Conservation (phyloP, 352 stramenopile genomes). For the Globisporangium spinosum region DNA sequence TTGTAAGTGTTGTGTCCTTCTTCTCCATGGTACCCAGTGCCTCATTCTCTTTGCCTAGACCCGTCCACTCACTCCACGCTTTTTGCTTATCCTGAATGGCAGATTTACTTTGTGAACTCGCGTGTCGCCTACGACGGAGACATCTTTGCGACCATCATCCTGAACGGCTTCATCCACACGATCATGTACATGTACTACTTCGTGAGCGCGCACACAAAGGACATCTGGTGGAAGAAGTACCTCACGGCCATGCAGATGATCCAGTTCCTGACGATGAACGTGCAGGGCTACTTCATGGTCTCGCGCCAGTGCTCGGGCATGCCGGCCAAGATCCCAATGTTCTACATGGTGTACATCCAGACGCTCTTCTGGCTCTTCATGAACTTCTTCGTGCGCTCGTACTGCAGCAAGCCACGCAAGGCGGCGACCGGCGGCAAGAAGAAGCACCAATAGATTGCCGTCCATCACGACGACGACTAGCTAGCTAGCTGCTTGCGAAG, state of each 20-base stretch:
- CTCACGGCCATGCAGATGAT: slow-evolving; percentile 95
- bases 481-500: neutral
- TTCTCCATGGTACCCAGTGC: neutral
- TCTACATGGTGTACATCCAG: slow-evolving; percentile 96
- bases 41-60: neutral
- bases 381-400: slow-evolving; percentile 96
- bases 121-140: slow-evolving; percentile 95
- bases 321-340: slow-evolving; percentile 66
- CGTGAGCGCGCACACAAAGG: slow-evolving; percentile 94
- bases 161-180: slow-evolving; percentile 98
- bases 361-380: slow-evolving; percentile 94
- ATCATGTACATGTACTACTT: slow-evolving; percentile 99
- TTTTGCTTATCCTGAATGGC: neutral
- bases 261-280: slow-evolving; percentile 90
- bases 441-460: slow-evolving; percentile 38
- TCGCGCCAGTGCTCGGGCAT: slow-evolving; percentile 88
- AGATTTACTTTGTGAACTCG: slow-evolving; percentile 96
- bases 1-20: slow-evolving; percentile 31
- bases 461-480: slow-evolving; percentile 8
- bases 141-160: slow-evolving; percentile 94
- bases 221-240: slow-evolving; percentile 98
- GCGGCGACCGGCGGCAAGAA: slow-evolving; percentile 42
- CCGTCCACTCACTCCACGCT: neutral
- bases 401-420: slow-evolving; percentile 68
- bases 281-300: slow-evolving; percentile 70